Base-by-base conservation (phyloP, 1,284 basidiomycete species). In the Schizophyllum commune region DNA sequence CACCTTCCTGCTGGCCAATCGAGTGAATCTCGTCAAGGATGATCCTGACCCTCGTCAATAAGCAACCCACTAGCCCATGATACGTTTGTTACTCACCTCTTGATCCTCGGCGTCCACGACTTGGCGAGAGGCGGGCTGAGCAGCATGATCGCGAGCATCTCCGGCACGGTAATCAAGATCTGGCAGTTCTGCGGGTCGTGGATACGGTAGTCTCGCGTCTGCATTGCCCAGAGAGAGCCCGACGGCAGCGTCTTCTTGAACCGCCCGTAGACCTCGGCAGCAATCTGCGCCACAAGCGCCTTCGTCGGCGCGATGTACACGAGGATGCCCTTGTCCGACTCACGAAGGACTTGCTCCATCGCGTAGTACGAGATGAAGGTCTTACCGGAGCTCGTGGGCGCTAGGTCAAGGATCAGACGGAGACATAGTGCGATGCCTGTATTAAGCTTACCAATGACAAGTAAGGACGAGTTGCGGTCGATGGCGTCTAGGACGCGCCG, bases 261-360 rank as follows among this genome's bases (percentile, higher is more conserved):
- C 8, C 87, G 76, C 5, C 83, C 87, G 63, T 88, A 87, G 17
- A 88, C 77, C 66, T 89, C 88, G 0, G 88, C 84, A 0, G 86
- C 85, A 57, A 88, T 82, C 65, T 87, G 84, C 56, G 77, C 78
- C 58, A 89, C 87, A 1, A 89, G 76, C 0, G 88, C 87, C 69
- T 90, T 89, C 1, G 88, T 88, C 0, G 86, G 87, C 0, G 88
- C 86, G 32, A 89, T 80, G 68, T 89, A 90, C n/a, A 90, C 82
- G 34, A 90, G 68, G 51, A 89, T 77, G 0, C 83, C 85, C 56
- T 87, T 79, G 66, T 89, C 82, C 0, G 83, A 83, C 33, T 75
- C 75, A 59, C 83, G 73, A 5, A 89, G 70, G 13, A 87, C 74
- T 63, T 81, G 80, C 70, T 89, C 87, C 87, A 89, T 89, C 0